Conservation (phyloP, 116 monocot species). For the Dioscorea cayenensis region DNA sequence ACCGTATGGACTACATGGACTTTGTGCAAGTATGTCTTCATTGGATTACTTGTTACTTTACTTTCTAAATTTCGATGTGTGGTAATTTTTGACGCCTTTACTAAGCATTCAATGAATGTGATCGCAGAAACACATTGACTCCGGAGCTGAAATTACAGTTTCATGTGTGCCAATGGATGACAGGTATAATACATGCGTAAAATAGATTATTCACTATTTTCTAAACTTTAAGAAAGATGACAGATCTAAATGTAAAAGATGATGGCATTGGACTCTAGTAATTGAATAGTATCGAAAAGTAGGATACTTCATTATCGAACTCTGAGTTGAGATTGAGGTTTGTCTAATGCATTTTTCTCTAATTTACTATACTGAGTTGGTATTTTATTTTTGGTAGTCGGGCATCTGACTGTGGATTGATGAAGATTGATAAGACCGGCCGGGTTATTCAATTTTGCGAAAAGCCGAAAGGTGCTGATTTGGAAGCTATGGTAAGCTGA, state of each 20-base stretch:
- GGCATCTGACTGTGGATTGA: constrained; percentile 85
- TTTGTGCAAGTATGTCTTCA: constrained; percentile 53
- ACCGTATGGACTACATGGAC: constrained; percentile 91
- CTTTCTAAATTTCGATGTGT: too few species aligned
- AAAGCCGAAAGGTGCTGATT: constrained; percentile 72
- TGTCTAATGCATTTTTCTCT: neutral
- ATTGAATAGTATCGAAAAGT: too few species aligned
- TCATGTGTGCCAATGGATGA: constrained; percentile 74
- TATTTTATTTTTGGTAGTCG: constrained; percentile 34
- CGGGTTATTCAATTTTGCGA: constrained; percentile 71
- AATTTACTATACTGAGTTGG: neutral
- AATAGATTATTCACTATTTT: too few species aligned
- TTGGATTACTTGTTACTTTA: neutral
- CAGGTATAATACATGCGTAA: constrained; percentile 34
- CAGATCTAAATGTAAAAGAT: too few species aligned
- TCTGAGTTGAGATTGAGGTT: neutral
- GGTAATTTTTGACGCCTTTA: too few species aligned
- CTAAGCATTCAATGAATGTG: neutral
- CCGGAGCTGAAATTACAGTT: constrained; percentile 74
- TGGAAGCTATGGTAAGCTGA: constrained; percentile 70
- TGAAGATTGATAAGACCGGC: constrained; percentile 76
- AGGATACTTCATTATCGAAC: too few species aligned
- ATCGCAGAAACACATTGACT: constrained; percentile 79
- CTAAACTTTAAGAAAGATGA: too few species aligned
- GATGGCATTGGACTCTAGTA: too few species aligned